Evolutionary conservation across 768 basidiomycete species (phyloP), one percentile per base, ranked within the genome.

Genomic region (Neoboletus subvelutipes): DNA sequence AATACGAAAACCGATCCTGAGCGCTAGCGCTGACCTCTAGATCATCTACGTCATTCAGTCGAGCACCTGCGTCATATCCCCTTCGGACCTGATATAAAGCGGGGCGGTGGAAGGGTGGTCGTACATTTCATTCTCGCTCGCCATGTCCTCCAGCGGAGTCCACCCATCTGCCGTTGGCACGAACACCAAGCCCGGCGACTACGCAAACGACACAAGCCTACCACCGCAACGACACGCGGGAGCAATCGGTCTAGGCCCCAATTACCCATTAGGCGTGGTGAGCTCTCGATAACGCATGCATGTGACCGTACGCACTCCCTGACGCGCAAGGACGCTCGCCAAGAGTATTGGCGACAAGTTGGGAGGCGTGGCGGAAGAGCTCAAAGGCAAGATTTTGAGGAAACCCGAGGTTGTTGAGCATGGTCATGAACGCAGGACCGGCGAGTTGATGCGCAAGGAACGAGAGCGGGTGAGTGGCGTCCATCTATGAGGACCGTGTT

Each of bases 151-250:
- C 7, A 20, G 45, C 54, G 41, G 20, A 28, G 60, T 60, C 4
- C 67, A 69, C 45, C 64, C 60, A 0, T 64, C 71, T 15, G 61
- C 65, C 0, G 40, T 59, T 12, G 66, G 59, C 34, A 34, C 53
- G 5, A 56, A 63, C 41, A 58, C 62, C 37, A 55, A 55, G 12
- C 1, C 15, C 39, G 18, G 26, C 2, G 52, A 52, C 28, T 28
- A 41, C n/a, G 2, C 11, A 26, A 59, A 69, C 22, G 69, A 56
- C 36, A 47, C 64, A 8, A 37, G 50, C 1, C 69, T 74, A 52
- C 76, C 79, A 1, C 68, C 68, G 22, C 78, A 80, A 59, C 61
- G 59, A 45, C 79, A 81, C 51, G 76, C 78, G 0, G 80, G 79
- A 12, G 70, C 74, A 0, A 67, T 74, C 6, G 78, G 80, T n/a